Base-by-base conservation (phyloP, 192 early-diverging fungal genomes). In the Coemansia sp. region DNA sequence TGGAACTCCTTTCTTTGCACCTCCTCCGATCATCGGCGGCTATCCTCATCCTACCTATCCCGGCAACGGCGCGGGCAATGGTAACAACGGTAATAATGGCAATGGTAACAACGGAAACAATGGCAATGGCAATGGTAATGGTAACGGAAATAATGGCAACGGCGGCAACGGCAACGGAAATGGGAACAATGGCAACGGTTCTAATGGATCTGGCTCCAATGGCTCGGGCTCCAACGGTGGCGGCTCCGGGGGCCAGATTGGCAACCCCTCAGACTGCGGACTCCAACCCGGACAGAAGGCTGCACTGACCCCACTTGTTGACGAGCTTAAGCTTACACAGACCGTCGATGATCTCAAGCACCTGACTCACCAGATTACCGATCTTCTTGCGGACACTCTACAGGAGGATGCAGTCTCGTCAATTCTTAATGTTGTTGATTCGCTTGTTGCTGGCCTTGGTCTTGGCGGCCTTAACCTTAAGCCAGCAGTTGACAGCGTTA, bases 291-390 rank as follows among this genome's bases (percentile, higher is more conserved):
- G 68, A 5, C 71, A 80, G 68, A 49, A 52, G 10, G 60, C 77
- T 5, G 77, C 77, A 0, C 68, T 80, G n/a, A 74, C 77, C 0
- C 77, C 77, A 21, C 68, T 80, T 14, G 68, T 80, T 10, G 48
- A 52, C 23, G 71, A 80, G 65, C 77, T 80, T 54, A 73, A 80
- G 71, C 71, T 80, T 1, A 67, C 71, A 51, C 56, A 58, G 8
- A 80, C 77, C 23, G 77, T 80, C 9, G 77, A 73, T 7, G 77
- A 80, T 7, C 68, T 74, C 57, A 80, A 80, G 77, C 77, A 74
- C 50, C 54, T 80, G 16, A 66, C 64, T 54, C 65, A 80, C 59
- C 77, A 80, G 62, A 80, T 80, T 55, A 80, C 77, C 19, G 68
- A 80, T 19, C 77, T 80, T 4, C 68, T 80, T 27, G 77, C 44